These are phyloP conservation scores for Sphagnum tenellum DNA, from an alignment of 225 moss, liverwort and hornwort genomes.

Conservation along the genomic window DNA sequence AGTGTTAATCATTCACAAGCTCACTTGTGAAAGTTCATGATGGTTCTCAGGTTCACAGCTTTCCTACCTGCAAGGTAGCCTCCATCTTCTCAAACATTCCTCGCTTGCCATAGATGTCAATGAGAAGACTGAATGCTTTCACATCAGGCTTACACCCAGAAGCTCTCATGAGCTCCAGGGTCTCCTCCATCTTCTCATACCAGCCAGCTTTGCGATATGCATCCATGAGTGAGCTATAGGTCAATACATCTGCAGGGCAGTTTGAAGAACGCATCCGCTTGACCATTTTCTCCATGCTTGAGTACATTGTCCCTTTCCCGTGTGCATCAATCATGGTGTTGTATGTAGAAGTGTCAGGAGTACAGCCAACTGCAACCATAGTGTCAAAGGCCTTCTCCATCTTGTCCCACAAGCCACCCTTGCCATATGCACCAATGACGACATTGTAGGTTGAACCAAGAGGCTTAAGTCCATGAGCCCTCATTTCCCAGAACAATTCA, in stretches of 20 bases:
- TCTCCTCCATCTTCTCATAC: conserved; percentile 55
- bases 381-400: conserved; percentile 54
- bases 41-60: too few species aligned
- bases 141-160: conserved; percentile 63
- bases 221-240: conserved; percentile 67
- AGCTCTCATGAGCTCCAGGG: conserved; percentile 41
- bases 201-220: conserved; percentile 49
- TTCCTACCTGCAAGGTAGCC: conserved; percentile 45
- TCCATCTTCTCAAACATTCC: conserved; percentile 73
- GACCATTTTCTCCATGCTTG: conserved; percentile 43
- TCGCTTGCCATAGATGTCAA: conserved; percentile 63
- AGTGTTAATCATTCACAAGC: too few species aligned
- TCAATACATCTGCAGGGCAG: conserved; percentile 47
- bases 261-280: conserved; percentile 42
- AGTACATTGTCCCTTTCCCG: conserved; percentile 52
- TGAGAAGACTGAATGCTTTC: conserved; percentile 62
- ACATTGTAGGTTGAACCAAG: conserved; percentile 54
- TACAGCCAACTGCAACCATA: conserved; percentile 48
- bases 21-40: too few species aligned
- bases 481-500: conserved; percentile 48
- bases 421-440: conserved; percentile 59
- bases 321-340: conserved; percentile 72
- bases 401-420: conserved; percentile 45
- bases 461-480: conserved; percentile 31
- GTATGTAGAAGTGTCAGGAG: conserved; percentile 52